Evolutionary conservation across 1,139 yeast genomes (phyloP).

Genomic region (Kluyveromyces sp.): DNA sequence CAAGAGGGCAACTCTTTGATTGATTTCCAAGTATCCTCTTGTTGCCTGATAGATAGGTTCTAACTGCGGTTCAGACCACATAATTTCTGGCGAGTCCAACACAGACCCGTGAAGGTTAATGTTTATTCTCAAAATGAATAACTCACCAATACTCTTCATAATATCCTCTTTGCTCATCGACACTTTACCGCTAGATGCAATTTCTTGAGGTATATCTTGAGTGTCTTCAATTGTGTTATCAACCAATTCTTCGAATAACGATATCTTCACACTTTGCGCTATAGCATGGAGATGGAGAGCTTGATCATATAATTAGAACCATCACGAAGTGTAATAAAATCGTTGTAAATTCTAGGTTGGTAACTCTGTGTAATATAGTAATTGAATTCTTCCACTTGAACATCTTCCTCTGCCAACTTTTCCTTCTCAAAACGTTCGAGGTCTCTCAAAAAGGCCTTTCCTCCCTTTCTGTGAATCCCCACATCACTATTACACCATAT

Average conservation of each 20-base stretch:
- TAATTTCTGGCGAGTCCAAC: conserved; percentile 88
- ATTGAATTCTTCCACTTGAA: conserved; percentile 89
- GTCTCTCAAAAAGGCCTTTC: conserved; percentile 76
- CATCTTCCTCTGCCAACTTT: conserved; percentile 81
- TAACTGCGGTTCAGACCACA: conserved; percentile 98
- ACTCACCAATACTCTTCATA: conserved; percentile 93
- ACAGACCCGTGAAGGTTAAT: conserved; percentile 93
- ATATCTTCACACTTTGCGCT: conserved; percentile 88
- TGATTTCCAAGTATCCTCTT: conserved; percentile 87
- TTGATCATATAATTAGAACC: conserved; percentile 87
- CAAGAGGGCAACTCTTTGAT: conserved; percentile 80
- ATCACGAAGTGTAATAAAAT: conserved; percentile 84
- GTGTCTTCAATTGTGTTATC: conserved; percentile 96
- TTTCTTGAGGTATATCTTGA: conserved; percentile 92
- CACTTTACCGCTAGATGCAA: conserved; percentile 90
- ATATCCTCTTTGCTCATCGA: conserved; percentile 90
- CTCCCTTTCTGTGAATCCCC: conserved; percentile 87
- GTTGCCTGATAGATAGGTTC: conserved; percentile 97
- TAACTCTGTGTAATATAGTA: conserved; percentile 88
- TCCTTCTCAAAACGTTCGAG: conserved; percentile 85
- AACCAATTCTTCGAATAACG: conserved; percentile 88
- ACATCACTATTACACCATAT: conserved; percentile 88
- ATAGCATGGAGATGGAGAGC: conserved; percentile 85
- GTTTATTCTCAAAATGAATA: conserved; percentile 82
- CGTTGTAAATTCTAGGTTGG: conserved; percentile 92